A percentile compares a stretch with the other conserved stretches of the same genome.
Conservation (phyloP, 2,329 filamentous ascomycete species). For the Trichoderma sp. region DNA sequence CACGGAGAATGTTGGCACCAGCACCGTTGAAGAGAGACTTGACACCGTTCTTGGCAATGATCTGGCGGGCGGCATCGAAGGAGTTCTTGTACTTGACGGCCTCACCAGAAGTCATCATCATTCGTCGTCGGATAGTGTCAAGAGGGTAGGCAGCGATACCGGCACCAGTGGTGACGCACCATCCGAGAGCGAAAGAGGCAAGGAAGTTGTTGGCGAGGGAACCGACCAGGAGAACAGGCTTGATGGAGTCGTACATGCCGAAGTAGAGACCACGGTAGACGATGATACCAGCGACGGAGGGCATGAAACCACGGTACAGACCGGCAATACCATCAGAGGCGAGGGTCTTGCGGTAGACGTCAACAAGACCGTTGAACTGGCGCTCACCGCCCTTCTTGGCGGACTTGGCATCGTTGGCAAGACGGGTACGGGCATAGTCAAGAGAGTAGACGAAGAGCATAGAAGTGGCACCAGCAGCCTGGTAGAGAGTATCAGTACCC, state of each 20-base stretch:
- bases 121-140: slow-evolving; percentile 99
- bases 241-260: slow-evolving; percentile 99
- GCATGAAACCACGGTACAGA: slow-evolving; percentile 99
- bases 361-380: slow-evolving; percentile 99
- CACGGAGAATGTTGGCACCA: slow-evolving; percentile 99
- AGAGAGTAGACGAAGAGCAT: slow-evolving; percentile 99
- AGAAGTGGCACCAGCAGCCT: slow-evolving; percentile 98
- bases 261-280: slow-evolving; percentile 99
- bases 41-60: slow-evolving; percentile 95
- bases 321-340: slow-evolving; percentile 97
- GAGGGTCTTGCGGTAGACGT: slow-evolving; percentile 99
- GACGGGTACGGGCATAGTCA: slow-evolving; percentile 99
- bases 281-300: slow-evolving; percentile 97
- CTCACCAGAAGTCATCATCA: slow-evolving; percentile 99
- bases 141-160: slow-evolving; percentile 99
- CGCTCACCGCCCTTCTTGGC: slow-evolving; percentile 95
- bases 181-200: slow-evolving; percentile 97
- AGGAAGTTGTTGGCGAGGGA: slow-evolving; percentile 96
- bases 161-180: slow-evolving; percentile 99
- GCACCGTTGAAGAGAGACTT: slow-evolving; percentile 99
- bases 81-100: slow-evolving; percentile 99
- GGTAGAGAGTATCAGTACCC: slow-evolving; percentile 6
- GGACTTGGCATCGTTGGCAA: slow-evolving; percentile 99
- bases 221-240: slow-evolving; percentile 94
- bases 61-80: slow-evolving; percentile 92